Base-by-base conservation (phyloP, 495 filamentous ascomycete species). In the Darksidea phi region DNA sequence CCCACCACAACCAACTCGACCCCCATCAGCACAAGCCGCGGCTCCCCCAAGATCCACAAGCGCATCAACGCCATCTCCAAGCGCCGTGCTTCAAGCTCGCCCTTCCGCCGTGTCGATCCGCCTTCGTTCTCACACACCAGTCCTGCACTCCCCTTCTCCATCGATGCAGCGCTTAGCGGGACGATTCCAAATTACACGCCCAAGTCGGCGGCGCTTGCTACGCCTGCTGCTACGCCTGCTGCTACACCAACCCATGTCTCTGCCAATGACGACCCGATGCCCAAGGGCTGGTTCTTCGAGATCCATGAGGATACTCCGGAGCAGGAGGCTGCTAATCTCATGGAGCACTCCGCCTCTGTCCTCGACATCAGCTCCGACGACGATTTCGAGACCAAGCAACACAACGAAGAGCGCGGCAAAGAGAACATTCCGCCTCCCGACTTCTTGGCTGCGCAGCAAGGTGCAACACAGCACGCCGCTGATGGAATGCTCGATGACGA, bases 301-400 rank as follows among this genome's bases (percentile, higher is more conserved):
- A 97, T 98, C 73, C 86, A 98, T 69, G 92, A 96, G 70, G 94
- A 98, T 73, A 89, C 89, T 0, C 82, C 84, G 28, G 88, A 95
- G 65, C 89, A 98, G 65, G 85, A 92, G 67, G 87, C 90, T 73
- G 87, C 89, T 53, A 97, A 95, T 69, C 75, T 95, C 2, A 88
- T 97, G 78, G 87, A 96, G 70, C 93, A 97, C 75, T 88, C 86
- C 28, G 90, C 94, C 20, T 83, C 85, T 67, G 86, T 86, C 0
- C 82, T 98, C 0, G 93, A 97, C 69, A 91, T 98, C 58, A 71
- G 68, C 73, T 84, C 79, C 46, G 86, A 86, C 37, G 70, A 71
- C 45, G 67, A 72, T 34, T 37, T 26, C 23, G 65, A 67, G 15
- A 67, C 59, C 43, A 41, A 73, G 67, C 63, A 80, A 21, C 48